Percentiles rank a stretch among this genome's conserved stretches.
Conservation (phyloP, 805 yeast genomes). For the Kregervanrija fluxuum region DNA sequence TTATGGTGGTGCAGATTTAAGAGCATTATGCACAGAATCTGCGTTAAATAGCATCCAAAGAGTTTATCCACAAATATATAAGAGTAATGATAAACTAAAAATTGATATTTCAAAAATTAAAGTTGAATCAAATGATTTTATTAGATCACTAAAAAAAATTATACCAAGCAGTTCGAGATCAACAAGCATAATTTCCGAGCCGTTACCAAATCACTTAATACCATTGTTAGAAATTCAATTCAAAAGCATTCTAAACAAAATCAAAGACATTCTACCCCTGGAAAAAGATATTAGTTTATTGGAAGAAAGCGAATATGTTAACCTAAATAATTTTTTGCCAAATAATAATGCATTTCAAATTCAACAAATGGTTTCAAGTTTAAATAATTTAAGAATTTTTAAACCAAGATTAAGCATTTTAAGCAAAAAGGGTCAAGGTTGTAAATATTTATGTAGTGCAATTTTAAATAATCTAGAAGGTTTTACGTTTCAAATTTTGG, state of each 20-base stretch:
- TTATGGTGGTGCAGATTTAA: constrained; percentile 94
- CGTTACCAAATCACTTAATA: constrained; percentile 65
- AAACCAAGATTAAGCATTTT: constrained; percentile 73
- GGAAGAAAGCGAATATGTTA: constrained; percentile 64
- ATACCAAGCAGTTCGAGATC: constrained; percentile 92
- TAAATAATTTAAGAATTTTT: constrained; percentile 49
- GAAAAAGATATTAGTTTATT: constrained; percentile 46
- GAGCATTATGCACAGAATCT: constrained; percentile 93
- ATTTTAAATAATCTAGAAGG: constrained; percentile 80
- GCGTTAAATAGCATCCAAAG: constrained; percentile 89
- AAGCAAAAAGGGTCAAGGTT: constrained; percentile 80
- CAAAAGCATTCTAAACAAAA: constrained; percentile 34
- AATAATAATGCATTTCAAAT: constrained; percentile 59
- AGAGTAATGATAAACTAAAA: constrained; percentile 60
- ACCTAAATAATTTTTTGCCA: constrained; percentile 35
- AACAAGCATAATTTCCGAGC: constrained; percentile 58
- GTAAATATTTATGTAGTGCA: constrained; percentile 77
- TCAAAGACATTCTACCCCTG: constrained; percentile 58
- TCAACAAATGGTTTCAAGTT: constrained; percentile 48
- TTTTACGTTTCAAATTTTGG: constrained; percentile 80
- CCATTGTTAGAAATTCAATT: constrained; percentile 56
- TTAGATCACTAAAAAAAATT: constrained; percentile 76
- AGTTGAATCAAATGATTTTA: constrained; percentile 78
- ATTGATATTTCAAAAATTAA: constrained; percentile 66
- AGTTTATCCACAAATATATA: constrained; percentile 87